Evolutionary conservation across 139 green algal species (phyloP).

Genomic region (Coccomyxa sp.): DNA sequence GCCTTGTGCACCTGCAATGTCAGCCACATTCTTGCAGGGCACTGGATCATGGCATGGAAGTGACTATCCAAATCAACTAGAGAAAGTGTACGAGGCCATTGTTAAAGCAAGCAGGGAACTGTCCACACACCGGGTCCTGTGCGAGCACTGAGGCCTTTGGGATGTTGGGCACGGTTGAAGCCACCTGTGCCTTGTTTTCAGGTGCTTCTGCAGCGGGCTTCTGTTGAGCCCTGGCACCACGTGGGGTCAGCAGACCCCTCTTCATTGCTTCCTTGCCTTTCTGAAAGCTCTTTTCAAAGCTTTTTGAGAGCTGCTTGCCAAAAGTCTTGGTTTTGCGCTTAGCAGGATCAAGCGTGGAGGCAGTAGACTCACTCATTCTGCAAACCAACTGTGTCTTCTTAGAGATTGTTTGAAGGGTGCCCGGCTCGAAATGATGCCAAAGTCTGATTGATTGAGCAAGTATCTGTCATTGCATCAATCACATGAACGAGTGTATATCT

Average conservation of each 20-base stretch:
- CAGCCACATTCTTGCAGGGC: not conserved
- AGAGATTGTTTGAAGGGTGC: no score
- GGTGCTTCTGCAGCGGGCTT: not conserved
- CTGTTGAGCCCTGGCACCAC: not conserved
- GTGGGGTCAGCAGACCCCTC: not conserved
- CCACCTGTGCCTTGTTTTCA: no score
- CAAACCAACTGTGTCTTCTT: no score
- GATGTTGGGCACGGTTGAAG: no score
- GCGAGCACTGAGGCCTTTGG: no score
- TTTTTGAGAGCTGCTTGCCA: not conserved
- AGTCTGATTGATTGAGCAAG: no score
- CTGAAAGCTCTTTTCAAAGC: not conserved
- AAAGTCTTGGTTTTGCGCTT: not conserved
- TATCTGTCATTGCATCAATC: no score
- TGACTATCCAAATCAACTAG: not conserved
- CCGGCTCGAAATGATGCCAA: no score
- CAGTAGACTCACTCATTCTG: no score
- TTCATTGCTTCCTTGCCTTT: not conserved
- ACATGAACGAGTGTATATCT: no score
- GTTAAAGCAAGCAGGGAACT: not conserved
- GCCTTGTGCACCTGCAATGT: not conserved
- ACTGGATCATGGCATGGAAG: not conserved
- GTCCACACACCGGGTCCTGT: not conserved
- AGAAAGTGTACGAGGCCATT: no score
- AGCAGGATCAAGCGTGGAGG: no score